Evolutionary conservation across 2,329 filamentous ascomycete genomes (phyloP), one percentile per base, ranked within the genome.

Genomic region (Cytospora piceicola): DNA sequence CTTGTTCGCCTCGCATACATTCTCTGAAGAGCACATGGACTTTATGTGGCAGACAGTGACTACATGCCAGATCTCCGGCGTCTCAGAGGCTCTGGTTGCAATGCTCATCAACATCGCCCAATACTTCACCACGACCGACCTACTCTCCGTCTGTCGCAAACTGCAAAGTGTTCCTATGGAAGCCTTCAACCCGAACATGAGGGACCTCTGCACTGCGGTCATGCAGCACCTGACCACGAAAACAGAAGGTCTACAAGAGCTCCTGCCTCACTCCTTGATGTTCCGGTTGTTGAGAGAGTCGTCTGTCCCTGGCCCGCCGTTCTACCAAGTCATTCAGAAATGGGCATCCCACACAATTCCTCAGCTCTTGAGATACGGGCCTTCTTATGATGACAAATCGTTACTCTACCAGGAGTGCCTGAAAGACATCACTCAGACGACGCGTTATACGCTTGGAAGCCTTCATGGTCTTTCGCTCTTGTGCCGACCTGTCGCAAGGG

Each of bases 41-140:
- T 83, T 86, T 20, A 86, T 97, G 68, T 98, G 94, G 94, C 87
- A 89, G 67, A 92, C 92, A 0, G 88, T 97, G 59, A 89, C 86
- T 7, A 88, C 89, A 29, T 93, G 90, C 67, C 92, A 94, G 72
- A 93, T 98, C 75, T 90, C 91, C 4, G 86, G 93, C 64, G 89
- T 94, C n/a, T 88, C 92, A 9, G 89, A 93, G 58, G 93, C 94
- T 32, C 85, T 96, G 29, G 81, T 94, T 57, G 82, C 82, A 22
- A 91, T 96, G 86, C 75, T 84, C 34, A 74, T 72, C 4, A 78
- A 75, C 22, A 83, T 86, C 51, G 72, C 80, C 0, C 77, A 81
- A 46, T 75, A 89, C 11, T 82, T 84, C 62, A 77, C 82, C 9
- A 77, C 80, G 34, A 71, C 79, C 0, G 75, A 80, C 6, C 76